Evolutionary conservation across 352 stramenopile genomes (phyloP), one percentile per base, ranked within the genome.

Genomic region (Globisporangium spinosum): DNA sequence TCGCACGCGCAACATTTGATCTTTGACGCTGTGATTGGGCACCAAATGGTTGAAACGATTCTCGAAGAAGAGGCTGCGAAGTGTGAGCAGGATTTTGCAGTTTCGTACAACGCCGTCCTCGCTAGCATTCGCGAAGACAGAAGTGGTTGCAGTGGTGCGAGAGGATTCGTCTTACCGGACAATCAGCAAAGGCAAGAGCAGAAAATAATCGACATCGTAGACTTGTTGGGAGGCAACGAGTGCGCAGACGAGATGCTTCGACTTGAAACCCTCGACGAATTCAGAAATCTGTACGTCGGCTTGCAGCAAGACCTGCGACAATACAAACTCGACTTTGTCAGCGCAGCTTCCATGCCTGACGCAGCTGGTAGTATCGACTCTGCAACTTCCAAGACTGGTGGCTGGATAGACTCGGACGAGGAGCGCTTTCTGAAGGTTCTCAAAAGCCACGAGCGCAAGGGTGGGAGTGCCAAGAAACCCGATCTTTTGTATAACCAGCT

Each of bases 401-500:
- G 82, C 0, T 94, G 82, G 83, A 45, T 23, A 23, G 55, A 74
- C 1, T 62, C 69, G 0, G 79, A 94, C 29, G 79, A 94, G 12
- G 82, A 89, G 56, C 75, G 79, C 20, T 93, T 89, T 65, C 5
- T 89, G 12, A 82, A 79, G 15, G 74, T 90, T 7, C 62, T 87
- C 22, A 86, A 74, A 23, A 80, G 69, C 29, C 85, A 74, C 38
- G 79, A 86, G 34, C 75, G 73, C 32, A 80, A 77, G 4, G 32
- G 70, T 2, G 71, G 68, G 0, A 53, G 35, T 15, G 65, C 71
- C 9, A 88, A 84, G 53, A 87, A 80, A 34, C 69, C 68, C 2
- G 77, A 91, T 0, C 17, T 90, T 5, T 56, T 93, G n/a, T 89
- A 91, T 51, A 74, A 83, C n/a, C 79, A 90, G 60, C 43, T 89